Percentiles rank a stretch among this genome's conserved stretches.
phyloP scores from a whole-genome alignment of 73 alveolate genomes.

The Loxodes magnus region DNA sequence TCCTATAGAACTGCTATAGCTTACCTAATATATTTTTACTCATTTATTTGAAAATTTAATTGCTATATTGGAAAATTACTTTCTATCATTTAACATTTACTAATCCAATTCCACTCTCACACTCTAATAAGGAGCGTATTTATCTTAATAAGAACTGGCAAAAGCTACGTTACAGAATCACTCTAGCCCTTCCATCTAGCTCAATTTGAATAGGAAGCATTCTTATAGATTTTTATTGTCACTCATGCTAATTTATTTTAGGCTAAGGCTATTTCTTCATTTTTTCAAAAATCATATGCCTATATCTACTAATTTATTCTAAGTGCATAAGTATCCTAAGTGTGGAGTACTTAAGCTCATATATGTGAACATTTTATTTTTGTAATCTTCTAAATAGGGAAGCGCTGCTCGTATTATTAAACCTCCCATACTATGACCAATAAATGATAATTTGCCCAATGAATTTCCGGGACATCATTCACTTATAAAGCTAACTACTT shows the following conservation, averaged over 20 bases:
- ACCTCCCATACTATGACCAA: slow-evolving; percentile 92
- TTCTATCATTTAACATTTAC: too few relatives aligned
- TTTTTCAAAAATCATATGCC: slow-evolving; percentile 98
- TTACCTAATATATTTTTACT: too few relatives aligned
- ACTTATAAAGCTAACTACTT: slow-evolving; percentile 25
- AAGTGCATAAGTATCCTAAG: slow-evolving; percentile 84
- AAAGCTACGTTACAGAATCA: slow-evolving; percentile 89
- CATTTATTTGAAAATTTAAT: too few relatives aligned
- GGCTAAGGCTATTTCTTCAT: slow-evolving; percentile 89
- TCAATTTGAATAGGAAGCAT: slow-evolving; percentile 55
- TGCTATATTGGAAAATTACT: too few relatives aligned
- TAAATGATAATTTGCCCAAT: slow-evolving; percentile 17
- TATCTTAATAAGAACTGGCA: slow-evolving; percentile 80
- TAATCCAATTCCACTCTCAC: slow-evolving; percentile 79
- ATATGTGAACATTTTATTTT: slow-evolving; percentile 83
- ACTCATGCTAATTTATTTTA: slow-evolving; percentile 88
- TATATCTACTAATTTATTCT: slow-evolving; percentile 57
- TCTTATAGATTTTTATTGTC: slow-evolving; percentile 59
- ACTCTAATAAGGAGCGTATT: slow-evolving; percentile 95
- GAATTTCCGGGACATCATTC: slow-evolving; percentile 40
- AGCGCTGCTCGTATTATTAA: slow-evolving; percentile 85
- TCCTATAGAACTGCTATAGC: too few relatives aligned
- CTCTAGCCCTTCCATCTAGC: slow-evolving; percentile 58
- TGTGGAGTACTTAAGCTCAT: slow-evolving; percentile 97
- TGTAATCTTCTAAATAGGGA: slow-evolving; percentile 75